phyloP scores from a whole-genome alignment of 805 yeast species.

The Hermanozyma aechmeae region DNA sequence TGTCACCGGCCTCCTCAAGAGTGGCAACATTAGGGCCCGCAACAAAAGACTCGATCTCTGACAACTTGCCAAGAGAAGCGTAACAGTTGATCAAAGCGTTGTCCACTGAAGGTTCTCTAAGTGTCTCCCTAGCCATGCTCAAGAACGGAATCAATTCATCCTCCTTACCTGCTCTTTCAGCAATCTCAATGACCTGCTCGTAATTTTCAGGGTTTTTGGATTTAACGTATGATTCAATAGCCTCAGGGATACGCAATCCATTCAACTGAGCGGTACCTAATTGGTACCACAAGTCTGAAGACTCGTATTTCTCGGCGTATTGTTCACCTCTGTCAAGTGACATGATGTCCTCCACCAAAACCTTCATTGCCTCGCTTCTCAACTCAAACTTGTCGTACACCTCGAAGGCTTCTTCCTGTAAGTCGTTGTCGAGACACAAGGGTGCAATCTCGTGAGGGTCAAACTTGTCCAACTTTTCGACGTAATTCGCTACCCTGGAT shows the following conservation, averaged over 20 bases:
- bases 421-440: slow-evolving; percentile 78
- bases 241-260: slow-evolving; percentile 86
- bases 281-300: slow-evolving; percentile 86
- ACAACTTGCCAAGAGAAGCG: slow-evolving; percentile 66
- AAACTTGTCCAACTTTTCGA: slow-evolving; percentile 83
- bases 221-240: slow-evolving; percentile 83
- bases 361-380: slow-evolving; percentile 74
- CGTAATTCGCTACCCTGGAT: slow-evolving; percentile 69
- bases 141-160: slow-evolving; percentile 85
- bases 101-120: slow-evolving; percentile 88
- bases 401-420: slow-evolving; percentile 90
- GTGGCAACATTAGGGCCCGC: slow-evolving; percentile 89
- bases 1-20: slow-evolving; percentile 86
- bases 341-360: slow-evolving; percentile 85
- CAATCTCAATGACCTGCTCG: slow-evolving; percentile 82
- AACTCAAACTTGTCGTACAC: slow-evolving; percentile 80
- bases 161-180: slow-evolving; percentile 93
- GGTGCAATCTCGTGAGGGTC: slow-evolving; percentile 94
- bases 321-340: slow-evolving; percentile 91
- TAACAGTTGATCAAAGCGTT: slow-evolving; percentile 84
- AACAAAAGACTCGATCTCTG: slow-evolving; percentile 78
- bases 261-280: slow-evolving; percentile 93
- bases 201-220: slow-evolving; percentile 89
- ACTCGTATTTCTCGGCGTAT: slow-evolving; percentile 83
- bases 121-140: slow-evolving; percentile 82